Conservation (phyloP, 2,329 filamentous ascomycete genomes). For the Phoma sp. region DNA sequence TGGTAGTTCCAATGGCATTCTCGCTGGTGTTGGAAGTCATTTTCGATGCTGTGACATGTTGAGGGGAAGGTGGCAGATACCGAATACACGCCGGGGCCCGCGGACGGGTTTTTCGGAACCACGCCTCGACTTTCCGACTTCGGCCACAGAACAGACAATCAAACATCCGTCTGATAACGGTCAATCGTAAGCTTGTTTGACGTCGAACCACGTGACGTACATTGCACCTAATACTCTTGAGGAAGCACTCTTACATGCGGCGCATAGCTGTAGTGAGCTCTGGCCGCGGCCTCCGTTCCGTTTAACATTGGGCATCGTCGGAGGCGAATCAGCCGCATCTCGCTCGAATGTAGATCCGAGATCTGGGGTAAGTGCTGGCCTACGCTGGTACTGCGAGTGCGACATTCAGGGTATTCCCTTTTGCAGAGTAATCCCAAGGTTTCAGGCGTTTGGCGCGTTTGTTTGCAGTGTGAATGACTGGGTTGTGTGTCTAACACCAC, state of each 20-base stretch:
- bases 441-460: not conserved
- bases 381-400: not conserved
- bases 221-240: not conserved
- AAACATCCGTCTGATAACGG: not conserved
- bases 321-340: not conserved
- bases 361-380: not conserved
- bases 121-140: not conserved
- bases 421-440: not conserved
- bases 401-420: not conserved
- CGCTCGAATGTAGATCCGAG: not conserved
- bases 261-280: not conserved
- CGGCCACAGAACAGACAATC: not conserved
- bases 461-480: not conserved
- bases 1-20: too few relatives aligned
- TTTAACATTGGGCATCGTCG: not conserved
- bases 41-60: not conserved
- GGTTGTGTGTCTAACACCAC: not conserved
- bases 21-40: not conserved
- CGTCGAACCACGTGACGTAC: not conserved
- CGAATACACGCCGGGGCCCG: not conserved
- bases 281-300: slow-evolving; percentile 4
- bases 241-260: not conserved
- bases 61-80: not conserved
- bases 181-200: not conserved
- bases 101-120: slow-evolving; percentile 5